These are phyloP conservation scores for Pisolithus orientalis DNA, from an alignment of 768 basidiomycete species.

Conservation along the genomic window DNA sequence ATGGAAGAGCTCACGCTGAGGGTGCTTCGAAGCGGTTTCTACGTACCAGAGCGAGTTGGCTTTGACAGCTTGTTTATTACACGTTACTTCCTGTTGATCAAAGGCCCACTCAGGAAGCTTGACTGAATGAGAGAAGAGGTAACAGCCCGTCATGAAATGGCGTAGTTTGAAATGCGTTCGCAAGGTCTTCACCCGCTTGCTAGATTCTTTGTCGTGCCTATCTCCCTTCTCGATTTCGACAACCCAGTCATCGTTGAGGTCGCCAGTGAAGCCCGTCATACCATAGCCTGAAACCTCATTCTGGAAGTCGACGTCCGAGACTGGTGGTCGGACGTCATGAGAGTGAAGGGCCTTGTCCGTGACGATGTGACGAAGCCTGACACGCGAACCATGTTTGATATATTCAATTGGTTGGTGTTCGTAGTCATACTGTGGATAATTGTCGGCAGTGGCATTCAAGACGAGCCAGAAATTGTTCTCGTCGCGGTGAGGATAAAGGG, in stretches of 20 bases:
- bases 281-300: conserved; percentile 97
- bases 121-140: conserved; percentile 96
- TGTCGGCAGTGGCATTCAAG: conserved; percentile 59
- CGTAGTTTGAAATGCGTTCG: conserved; percentile 77
- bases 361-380: conserved; percentile 74
- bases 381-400: conserved; percentile 56
- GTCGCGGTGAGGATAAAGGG: conserved; percentile 98
- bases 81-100: conserved; percentile 99
- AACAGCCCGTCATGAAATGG: conserved; percentile 87
- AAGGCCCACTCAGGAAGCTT: conserved; percentile 97
- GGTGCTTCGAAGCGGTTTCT: conserved; percentile 73
- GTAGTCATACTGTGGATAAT: conserved; percentile 42
- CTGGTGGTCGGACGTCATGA: conserved; percentile 90
- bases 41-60: conserved; percentile 91
- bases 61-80: conserved; percentile 93
- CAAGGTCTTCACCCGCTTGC: conserved; percentile 69
- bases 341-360: conserved; percentile 90
- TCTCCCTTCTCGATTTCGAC: conserved; percentile 77
- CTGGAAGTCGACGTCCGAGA: conserved; percentile 98
- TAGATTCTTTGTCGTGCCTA: conserved; percentile 58
- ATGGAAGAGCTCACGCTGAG: conserved; percentile 34
- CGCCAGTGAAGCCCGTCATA: conserved; percentile 76
- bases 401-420: conserved; percentile 48
- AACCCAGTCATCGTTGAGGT: conserved; percentile 90
- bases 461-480: conserved; percentile 92